Percentiles rank a stretch among this genome's conserved stretches.
These are phyloP conservation scores for Bocquillonia castaneifolia DNA, from an alignment of 441 rosid species.

Conservation along the genomic window DNA sequence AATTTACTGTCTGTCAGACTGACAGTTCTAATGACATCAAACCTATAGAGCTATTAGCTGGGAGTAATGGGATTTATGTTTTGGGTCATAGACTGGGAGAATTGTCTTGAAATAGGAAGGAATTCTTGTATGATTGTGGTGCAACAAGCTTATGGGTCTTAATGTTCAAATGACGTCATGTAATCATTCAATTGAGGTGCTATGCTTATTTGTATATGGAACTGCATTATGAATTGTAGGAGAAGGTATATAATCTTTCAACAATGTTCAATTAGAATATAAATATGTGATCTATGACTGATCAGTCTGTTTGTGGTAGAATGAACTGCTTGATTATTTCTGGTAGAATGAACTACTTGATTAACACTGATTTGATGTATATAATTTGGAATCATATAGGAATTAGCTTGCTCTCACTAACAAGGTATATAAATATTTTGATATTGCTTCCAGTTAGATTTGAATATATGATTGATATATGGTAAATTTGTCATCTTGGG, in stretches of 20 bases:
- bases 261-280: too few relatives aligned
- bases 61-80: constrained; percentile 85
- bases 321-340: too few relatives aligned
- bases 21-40: constrained; percentile 38
- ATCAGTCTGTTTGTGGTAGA: too few relatives aligned
- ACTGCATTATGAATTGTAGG: neutral
- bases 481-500: neutral
- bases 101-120: constrained; percentile 68
- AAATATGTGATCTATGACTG: too few relatives aligned
- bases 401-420: too few relatives aligned
- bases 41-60: constrained; percentile 78
- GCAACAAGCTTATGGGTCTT: constrained; percentile 61
- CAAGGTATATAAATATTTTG: too few relatives aligned
- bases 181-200: neutral
- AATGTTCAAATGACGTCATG: constrained; percentile 6
- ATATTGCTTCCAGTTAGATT: too few relatives aligned
- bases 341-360: too few relatives aligned
- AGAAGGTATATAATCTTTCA: neutral
- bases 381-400: too few relatives aligned
- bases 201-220: constrained; percentile 3
- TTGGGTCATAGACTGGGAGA: constrained; percentile 88
- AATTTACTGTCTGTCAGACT: constrained; percentile 39
- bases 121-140: constrained; percentile 74
- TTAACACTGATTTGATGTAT: too few relatives aligned
- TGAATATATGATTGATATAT: neutral